Evolutionary conservation across 2,329 filamentous ascomycete species (phyloP), one percentile per base, ranked within the genome.

Genomic region (Trichoderma sp.): DNA sequence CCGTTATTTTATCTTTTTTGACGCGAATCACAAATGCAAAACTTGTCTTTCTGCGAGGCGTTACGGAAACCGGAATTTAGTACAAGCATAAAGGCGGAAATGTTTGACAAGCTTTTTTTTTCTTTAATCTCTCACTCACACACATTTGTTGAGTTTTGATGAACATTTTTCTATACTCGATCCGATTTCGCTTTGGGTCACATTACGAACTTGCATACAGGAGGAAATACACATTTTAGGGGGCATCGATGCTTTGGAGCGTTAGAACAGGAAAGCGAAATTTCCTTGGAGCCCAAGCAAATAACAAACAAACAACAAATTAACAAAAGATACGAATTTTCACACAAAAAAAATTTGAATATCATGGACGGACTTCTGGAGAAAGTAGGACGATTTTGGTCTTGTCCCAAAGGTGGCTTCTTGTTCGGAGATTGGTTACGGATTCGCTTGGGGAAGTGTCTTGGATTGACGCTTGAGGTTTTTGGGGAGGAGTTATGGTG

Each of bases 11-110:
- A 35, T 27, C 16, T 6, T 38, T 38, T 63, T 63, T 71, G 1
- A 63, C 35, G 68, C 53, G 69, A 76, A 66, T 56, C 66, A 75
- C 50, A 73, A 53, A 53, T 38, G 63, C 50, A 59, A 56, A 59
- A 71, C 38, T 63, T 63, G 63, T 41, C 64, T 56, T 65, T 75
- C 68, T 73, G 74, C 74, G 62, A 75, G 74, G 74, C 74, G 74
- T 75, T 75, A 73, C 68, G 74, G 74, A 50, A 50, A 60, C 65
- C 24, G 71, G 41, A 59, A 71, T 38, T 33, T 21, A 65, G 56
- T 63, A 31, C 41, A 75, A 73, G 68, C 74, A 75, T 75, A 12
- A 41, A 62, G 74, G 74, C 33, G 74, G 45, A 63, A n/a, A 67
- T 73, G 68, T 56, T 73, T 73, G 63, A 63, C 50, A 35, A 27